Evolutionary conservation across 352 stramenopile species (phyloP).

Genomic region (Phytophthora pistaciae): DNA sequence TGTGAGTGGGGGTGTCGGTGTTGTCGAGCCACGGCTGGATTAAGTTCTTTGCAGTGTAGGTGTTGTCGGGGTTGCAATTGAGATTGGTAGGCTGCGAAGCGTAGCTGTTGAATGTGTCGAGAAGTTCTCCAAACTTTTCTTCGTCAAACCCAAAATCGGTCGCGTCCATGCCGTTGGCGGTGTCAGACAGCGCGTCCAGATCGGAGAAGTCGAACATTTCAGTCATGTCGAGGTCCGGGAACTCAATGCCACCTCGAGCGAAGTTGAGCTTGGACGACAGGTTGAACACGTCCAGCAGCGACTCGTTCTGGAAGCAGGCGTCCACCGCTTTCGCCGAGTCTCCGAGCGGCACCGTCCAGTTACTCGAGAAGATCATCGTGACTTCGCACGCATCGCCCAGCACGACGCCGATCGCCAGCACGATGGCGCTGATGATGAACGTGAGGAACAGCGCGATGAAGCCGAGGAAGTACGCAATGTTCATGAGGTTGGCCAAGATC

Average conservation of each 20-base stretch:
- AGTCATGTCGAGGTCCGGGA: conserved; percentile 46
- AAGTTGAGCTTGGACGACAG: conserved; percentile 64
- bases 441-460: conserved; percentile 73
- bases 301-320: conserved; percentile 71
- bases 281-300: conserved; percentile 70
- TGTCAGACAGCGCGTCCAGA: conserved; percentile 44
- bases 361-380: conserved; percentile 46
- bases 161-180: conserved; percentile 27
- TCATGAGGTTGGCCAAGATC: conserved; percentile 72
- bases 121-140: too few species aligned
- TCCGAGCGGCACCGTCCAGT: conserved; percentile 71
- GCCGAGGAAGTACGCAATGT: conserved; percentile 76
- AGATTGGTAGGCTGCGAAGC: too few species aligned
- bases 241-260: conserved; percentile 63
- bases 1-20: too few species aligned
- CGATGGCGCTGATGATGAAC: conserved; percentile 67
- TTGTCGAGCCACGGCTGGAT: too few species aligned
- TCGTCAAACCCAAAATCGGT: too few species aligned
- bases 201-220: conserved; percentile 58
- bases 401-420: conserved; percentile 63
- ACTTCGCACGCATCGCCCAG: conserved; percentile 73
- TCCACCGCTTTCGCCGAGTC: conserved; percentile 58
- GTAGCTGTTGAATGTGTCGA: too few species aligned
- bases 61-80: too few species aligned
- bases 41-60: too few species aligned